These are phyloP conservation scores for Sugiyamaella neomexicana DNA, from an alignment of 1,139 yeast genomes.

Conservation along the genomic window DNA sequence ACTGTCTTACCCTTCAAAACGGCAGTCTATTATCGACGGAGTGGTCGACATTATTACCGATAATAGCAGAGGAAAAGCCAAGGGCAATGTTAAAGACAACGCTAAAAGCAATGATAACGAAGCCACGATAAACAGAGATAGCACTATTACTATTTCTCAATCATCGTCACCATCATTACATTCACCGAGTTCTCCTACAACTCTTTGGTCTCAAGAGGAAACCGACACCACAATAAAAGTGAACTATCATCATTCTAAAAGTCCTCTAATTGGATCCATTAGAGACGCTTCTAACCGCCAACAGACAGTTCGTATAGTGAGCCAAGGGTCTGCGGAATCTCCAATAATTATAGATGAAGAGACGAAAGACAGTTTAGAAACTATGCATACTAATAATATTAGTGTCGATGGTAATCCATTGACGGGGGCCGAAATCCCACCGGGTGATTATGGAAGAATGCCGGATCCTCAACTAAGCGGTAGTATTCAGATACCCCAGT, in stretches of 20 bases:
- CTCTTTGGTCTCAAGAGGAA: constrained; percentile 7
- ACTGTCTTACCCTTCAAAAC: constrained; percentile 1
- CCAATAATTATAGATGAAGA: constrained; percentile 11
- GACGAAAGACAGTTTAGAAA: not conserved
- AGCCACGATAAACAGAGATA: not conserved
- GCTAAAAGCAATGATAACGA: not conserved
- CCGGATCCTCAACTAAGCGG: constrained; percentile 1
- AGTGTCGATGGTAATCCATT: not conserved
- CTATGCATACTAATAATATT: not conserved
- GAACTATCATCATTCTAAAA: not conserved
- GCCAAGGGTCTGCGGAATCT: not conserved
- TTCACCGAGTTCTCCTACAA: constrained; percentile 9
- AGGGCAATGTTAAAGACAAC: not conserved
- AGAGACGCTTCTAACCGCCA: not conserved
- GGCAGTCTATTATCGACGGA: constrained; percentile 7
- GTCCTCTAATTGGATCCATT: not conserved
- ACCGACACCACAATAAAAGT: not conserved
- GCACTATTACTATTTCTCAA: constrained; percentile 2
- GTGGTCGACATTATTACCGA: constrained; percentile 4
- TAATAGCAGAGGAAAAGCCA: not conserved
- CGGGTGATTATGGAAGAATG: constrained; percentile 14
- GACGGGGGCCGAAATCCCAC: constrained; percentile 7
- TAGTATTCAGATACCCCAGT: not conserved
- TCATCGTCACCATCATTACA: not conserved
- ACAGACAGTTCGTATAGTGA: constrained; percentile 8